These are phyloP conservation scores for Rhodotorula mucilaginosa DNA, from an alignment of 1,284 basidiomycete species.

Conservation along the genomic window DNA sequence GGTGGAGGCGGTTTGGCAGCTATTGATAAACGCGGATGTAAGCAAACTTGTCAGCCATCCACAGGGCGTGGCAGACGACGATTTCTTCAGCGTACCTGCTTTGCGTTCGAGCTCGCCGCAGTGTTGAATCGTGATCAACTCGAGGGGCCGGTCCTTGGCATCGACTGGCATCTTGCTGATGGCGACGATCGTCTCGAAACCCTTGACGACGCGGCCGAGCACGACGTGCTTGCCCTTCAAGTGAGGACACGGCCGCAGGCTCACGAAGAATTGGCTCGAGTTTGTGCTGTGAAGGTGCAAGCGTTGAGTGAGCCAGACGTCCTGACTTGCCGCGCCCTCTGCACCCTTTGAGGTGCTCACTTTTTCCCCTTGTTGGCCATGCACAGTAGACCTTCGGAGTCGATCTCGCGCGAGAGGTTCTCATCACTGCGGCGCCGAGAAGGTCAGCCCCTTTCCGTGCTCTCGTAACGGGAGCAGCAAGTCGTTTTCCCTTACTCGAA, in stretches of 20 bases:
- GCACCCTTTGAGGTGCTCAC: background rate
- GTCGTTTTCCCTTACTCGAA: slow-evolving; percentile 58
- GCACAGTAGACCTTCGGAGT: slow-evolving; percentile 56
- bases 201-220: slow-evolving; percentile 54
- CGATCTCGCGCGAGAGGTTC: slow-evolving; percentile 64
- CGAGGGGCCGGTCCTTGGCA: slow-evolving; percentile 59
- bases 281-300: slow-evolving; percentile 56
- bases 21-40: too few species aligned
- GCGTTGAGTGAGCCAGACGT: too few species aligned
- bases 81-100: background rate
- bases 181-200: slow-evolving; percentile 52
- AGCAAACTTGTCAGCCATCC: too few species aligned
- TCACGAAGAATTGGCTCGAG: slow-evolving; percentile 79
- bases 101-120: slow-evolving; percentile 77
- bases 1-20: background rate
- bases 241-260: slow-evolving; percentile 61
- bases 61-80: too few species aligned
- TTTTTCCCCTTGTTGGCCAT: slow-evolving; percentile 37
- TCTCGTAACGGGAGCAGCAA: slow-evolving; percentile 73
- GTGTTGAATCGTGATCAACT: slow-evolving; percentile 69
- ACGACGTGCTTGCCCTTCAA: slow-evolving; percentile 55
- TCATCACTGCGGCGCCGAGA: too few species aligned
- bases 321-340: too few species aligned
- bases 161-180: slow-evolving; percentile 52
- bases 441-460: too few species aligned